phyloP scores from a whole-genome alignment of 305 asterid genomes.

The Solanum chacoense region DNA sequence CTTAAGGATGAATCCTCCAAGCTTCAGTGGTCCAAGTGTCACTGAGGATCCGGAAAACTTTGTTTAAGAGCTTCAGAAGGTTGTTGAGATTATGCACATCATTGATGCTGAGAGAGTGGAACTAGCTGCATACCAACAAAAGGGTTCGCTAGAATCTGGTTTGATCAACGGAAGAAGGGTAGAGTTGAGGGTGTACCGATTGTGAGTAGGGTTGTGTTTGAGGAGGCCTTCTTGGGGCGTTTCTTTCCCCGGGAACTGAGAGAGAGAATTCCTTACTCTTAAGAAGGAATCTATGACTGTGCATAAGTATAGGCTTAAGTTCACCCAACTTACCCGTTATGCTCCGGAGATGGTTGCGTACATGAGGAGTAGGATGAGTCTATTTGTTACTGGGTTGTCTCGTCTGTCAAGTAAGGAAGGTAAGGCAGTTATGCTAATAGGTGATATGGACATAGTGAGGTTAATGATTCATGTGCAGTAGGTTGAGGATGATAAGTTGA shows the following conservation, averaged over 20 bases:
- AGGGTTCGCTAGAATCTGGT: background rate
- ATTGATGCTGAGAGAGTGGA: background rate
- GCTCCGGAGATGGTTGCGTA: background rate
- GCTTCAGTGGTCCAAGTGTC: background rate
- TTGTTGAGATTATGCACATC: background rate
- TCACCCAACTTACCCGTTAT: background rate
- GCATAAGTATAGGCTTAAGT: background rate
- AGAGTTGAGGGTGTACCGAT: background rate
- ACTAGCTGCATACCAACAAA: background rate
- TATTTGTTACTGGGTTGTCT: background rate
- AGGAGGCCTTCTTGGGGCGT: background rate
- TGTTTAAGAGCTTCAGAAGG: background rate
- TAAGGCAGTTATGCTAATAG: background rate
- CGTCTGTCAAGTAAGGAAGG: background rate
- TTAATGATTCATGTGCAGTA: background rate
- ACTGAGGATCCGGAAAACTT: background rate
- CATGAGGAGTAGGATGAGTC: background rate
- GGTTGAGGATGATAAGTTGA: background rate
- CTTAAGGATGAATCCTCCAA: background rate
- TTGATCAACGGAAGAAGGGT: background rate
- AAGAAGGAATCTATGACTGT: background rate
- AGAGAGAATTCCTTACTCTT: background rate
- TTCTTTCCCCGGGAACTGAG: too few species aligned
- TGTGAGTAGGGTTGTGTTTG: background rate
- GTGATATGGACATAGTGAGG: background rate